phyloP scores from a whole-genome alignment of 257 asterid genomes.

The Solanum medicagineum region DNA sequence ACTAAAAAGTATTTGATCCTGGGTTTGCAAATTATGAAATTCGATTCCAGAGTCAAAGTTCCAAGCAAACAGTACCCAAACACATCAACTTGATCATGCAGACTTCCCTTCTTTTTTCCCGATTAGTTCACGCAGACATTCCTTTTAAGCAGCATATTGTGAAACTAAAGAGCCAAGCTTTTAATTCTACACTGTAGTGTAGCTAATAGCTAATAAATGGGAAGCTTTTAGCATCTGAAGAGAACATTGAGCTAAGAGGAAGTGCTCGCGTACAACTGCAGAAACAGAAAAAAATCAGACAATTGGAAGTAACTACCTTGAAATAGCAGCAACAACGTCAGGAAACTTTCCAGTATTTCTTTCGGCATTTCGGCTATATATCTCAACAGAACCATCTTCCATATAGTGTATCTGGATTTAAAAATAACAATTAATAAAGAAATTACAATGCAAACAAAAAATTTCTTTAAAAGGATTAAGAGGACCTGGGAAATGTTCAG shows the following conservation, averaged over 20 bases:
- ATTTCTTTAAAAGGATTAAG: neutral
- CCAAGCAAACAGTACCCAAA: neutral
- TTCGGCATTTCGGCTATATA: constrained; percentile 96
- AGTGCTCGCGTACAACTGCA: neutral
- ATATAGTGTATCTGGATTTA: constrained; percentile 56
- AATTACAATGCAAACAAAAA: neutral
- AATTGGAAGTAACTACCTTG: constrained; percentile 43
- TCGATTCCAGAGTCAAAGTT: neutral
- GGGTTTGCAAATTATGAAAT: neutral
- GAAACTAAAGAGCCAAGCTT: neutral
- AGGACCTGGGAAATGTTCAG: neutral
- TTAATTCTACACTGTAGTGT: neutral
- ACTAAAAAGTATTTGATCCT: neutral
- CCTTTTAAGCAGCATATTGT: neutral
- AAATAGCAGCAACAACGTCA: constrained; percentile 64
- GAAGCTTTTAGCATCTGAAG: neutral
- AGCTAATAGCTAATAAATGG: neutral
- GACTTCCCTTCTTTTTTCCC: neutral
- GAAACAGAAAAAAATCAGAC: neutral
- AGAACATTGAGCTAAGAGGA: neutral
- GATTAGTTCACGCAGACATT: neutral
- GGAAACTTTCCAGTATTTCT: constrained; percentile 93
- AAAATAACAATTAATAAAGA: neutral
- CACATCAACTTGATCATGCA: neutral
- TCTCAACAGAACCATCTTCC: constrained; percentile 88